phyloP scores from a whole-genome alignment of 2,329 filamentous ascomycete genomes.

The Diaporthe batatas region DNA sequence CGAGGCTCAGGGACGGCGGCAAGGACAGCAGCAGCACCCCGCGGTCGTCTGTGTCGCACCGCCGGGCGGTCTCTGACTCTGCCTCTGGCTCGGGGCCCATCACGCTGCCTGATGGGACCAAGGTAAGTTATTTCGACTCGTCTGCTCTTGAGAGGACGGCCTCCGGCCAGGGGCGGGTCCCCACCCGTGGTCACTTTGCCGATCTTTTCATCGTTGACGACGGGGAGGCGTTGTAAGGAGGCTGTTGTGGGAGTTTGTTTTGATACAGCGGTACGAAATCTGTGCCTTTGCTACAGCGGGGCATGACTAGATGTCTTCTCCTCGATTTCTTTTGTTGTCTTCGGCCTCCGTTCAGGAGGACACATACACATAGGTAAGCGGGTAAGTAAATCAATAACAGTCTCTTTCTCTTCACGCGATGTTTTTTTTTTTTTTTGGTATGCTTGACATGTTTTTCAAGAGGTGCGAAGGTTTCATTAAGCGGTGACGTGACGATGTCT shows the following conservation, averaged over 20 bases:
- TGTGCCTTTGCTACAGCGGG: background rate
- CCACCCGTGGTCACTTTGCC: background rate
- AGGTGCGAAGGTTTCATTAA: background rate
- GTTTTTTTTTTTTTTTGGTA: background rate
- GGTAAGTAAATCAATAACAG: background rate
- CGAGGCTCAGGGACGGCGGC: too few species aligned
- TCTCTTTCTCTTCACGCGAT: too few species aligned
- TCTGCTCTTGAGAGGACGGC: background rate
- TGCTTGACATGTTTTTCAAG: background rate
- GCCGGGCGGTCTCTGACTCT: too few species aligned
- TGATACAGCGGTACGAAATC: background rate
- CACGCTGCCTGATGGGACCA: background rate
- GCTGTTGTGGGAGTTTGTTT: too few species aligned
- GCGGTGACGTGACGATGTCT: background rate
- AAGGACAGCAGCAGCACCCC: too few species aligned
- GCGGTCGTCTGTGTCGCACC: too few species aligned
- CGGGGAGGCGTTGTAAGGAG: slow-evolving; percentile 1
- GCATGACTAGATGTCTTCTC: background rate
- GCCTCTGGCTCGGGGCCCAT: too few species aligned
- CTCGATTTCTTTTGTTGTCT: background rate
- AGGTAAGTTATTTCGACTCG: slow-evolving; percentile 12
- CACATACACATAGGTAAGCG: background rate
- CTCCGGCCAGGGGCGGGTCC: background rate
- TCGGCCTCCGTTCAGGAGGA: background rate
- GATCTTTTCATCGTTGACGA: background rate